A percentile compares a stretch with the other conserved stretches of the same genome.
Conservation (phyloP, 495 filamentous ascomycete genomes). For the Penicillium canescens region DNA sequence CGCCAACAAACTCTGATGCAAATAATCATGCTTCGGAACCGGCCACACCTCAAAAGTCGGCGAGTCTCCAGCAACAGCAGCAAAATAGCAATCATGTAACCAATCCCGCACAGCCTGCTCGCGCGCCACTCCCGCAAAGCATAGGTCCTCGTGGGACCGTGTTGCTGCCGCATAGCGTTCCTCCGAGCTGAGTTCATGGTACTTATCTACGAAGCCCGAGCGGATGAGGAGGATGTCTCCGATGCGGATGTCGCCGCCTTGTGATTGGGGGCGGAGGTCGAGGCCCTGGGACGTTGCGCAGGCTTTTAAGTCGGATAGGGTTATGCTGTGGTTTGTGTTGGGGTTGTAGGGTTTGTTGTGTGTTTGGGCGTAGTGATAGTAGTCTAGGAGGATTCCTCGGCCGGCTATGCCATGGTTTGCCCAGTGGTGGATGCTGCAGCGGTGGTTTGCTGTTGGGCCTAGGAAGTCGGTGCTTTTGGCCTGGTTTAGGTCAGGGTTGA, state of each 20-base stretch:
- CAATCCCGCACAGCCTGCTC: conserved; percentile 59
- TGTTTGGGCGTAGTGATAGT: conserved; percentile 37
- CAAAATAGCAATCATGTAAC: conserved; percentile 68
- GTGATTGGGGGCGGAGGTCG: conserved; percentile 39
- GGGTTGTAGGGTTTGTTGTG: conserved; percentile 53
- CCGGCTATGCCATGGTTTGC: conserved; percentile 48
- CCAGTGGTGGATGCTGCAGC: conserved; percentile 50
- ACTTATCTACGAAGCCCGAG: conserved; percentile 62
- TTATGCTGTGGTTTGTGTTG: conserved; percentile 61
- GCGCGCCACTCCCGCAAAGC: conserved; percentile 58
- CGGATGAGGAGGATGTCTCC: conserved; percentile 71
- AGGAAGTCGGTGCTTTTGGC: conserved; percentile 46
- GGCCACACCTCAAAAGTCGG: conserved; percentile 66
- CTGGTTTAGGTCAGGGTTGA: conserved; percentile 14
- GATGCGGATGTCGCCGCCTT: conserved; percentile 61
- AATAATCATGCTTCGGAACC: conserved; percentile 40
- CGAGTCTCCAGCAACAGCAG: conserved; percentile 60
- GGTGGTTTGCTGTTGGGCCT: conserved; percentile 45
- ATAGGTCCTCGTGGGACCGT: conserved; percentile 46
- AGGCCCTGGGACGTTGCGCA: conserved; percentile 54
- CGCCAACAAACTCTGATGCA: conserved; percentile 65
- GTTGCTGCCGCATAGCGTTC: conserved; percentile 39
- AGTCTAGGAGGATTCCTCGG: conserved; percentile 54
- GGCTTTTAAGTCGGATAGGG: conserved; percentile 53
- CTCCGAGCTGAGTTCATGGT: conserved; percentile 42